Percentiles rank a stretch among this genome's conserved stretches.
Conservation (phyloP, 2,329 filamentous ascomycete genomes). For the Pestalotiopsis sp. region DNA sequence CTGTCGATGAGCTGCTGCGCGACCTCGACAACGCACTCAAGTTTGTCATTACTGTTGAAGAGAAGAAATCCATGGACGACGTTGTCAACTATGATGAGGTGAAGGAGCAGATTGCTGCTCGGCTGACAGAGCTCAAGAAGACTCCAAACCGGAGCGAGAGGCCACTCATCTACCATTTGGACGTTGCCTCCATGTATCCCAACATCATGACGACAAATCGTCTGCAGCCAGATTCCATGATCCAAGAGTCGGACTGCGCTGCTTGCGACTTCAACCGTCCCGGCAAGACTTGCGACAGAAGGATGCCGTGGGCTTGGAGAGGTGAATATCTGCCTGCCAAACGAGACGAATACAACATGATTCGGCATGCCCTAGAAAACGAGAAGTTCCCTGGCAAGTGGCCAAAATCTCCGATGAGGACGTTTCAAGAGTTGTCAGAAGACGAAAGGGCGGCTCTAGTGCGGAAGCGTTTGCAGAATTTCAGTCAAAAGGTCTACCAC, state of each 20-base stretch:
- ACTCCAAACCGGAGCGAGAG: conserved; percentile 84
- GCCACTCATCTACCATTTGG: conserved; percentile 95
- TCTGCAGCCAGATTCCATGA: conserved; percentile 98
- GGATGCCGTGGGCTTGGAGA: conserved; percentile 97
- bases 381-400: conserved; percentile 85
- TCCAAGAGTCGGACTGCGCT: conserved; percentile 91
- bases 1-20: conserved; percentile 83
- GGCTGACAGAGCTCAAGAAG: conserved; percentile 72
- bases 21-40: conserved; percentile 88
- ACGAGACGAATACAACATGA: conserved; percentile 99
- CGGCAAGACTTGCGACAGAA: conserved; percentile 93
- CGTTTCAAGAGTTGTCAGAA: conserved; percentile 77
- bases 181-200: conserved; percentile 99
- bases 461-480: conserved; percentile 86
- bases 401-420: conserved; percentile 69
- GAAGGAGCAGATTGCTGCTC: conserved; percentile 77
- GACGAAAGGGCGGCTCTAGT: conserved; percentile 83
- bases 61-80: conserved; percentile 80
- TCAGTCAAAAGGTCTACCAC: conserved; percentile 99
- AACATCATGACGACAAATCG: conserved; percentile 99
- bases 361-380: conserved; percentile 85
- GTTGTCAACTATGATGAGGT: conserved; percentile 83
- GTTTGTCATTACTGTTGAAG: conserved; percentile 84
- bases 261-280: conserved; percentile 98
- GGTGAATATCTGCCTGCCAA: conserved; percentile 96